Conservation (phyloP, 1,139 yeast species). For the Saccharomyces hybrid region DNA sequence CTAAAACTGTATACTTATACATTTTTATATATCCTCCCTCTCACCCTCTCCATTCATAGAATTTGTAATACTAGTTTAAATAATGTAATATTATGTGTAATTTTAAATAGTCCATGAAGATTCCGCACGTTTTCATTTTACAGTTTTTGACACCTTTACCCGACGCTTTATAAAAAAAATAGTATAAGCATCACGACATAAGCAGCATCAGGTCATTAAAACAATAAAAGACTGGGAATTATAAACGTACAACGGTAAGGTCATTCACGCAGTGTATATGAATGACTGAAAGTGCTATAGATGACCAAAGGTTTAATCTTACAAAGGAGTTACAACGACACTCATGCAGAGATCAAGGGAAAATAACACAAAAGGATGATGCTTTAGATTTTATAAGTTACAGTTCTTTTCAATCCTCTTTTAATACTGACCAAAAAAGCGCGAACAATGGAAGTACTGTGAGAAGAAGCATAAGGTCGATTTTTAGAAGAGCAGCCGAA, state of each 20-base stretch:
- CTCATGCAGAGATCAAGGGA: neutral
- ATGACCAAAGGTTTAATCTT: neutral
- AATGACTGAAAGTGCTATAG: neutral
- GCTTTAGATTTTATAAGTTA: neutral
- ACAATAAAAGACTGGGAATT: neutral
- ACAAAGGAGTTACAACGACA: neutral
- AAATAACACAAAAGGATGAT: neutral
- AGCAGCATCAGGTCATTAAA: neutral
- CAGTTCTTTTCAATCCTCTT: neutral
- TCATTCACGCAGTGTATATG: neutral
- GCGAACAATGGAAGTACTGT: neutral
- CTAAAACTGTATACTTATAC: neutral
- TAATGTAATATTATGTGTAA: neutral
- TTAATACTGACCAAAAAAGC: neutral
- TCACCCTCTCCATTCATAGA: neutral
- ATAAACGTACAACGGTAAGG: neutral
- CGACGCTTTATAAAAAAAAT: neutral
- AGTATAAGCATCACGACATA: constrained; percentile 1
- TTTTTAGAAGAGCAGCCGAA: constrained; percentile 4
- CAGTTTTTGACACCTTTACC: neutral
- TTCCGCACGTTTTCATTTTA: neutral
- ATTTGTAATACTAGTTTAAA: neutral
- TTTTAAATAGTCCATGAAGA: neutral
- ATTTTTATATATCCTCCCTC: neutral
- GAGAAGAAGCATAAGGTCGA: neutral